phyloP scores from a whole-genome alignment of 2,329 filamentous ascomycete genomes.

The Colletotrichum neosansevieriae region DNA sequence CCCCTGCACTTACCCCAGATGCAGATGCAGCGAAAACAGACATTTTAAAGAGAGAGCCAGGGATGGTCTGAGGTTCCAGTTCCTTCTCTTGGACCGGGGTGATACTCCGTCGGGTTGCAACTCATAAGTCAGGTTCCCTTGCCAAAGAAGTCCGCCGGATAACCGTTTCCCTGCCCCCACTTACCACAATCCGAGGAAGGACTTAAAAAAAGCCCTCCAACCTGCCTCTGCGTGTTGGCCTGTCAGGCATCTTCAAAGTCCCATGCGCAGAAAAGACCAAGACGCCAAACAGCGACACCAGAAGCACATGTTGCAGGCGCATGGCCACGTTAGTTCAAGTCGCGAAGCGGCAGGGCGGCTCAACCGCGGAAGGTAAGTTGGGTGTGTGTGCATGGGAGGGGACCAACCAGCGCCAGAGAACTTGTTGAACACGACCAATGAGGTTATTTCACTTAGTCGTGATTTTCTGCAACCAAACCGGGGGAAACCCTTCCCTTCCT shows the following conservation, averaged over 20 bases:
- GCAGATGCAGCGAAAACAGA: not conserved
- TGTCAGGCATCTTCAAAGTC: conserved; percentile 11
- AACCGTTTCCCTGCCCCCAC: conserved; percentile 3
- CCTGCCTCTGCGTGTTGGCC: conserved; percentile 2
- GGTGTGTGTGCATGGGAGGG: too few relatives aligned
- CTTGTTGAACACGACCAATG: conserved; percentile 11
- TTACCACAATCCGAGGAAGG: not conserved
- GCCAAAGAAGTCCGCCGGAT: not conserved
- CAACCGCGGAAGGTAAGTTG: not conserved
- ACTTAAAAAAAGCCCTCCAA: not conserved
- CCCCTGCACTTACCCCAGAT: conserved; percentile 16
- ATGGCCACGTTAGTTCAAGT: conserved; percentile 2
- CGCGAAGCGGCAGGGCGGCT: not conserved
- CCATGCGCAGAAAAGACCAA: not conserved
- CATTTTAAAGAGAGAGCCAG: not conserved
- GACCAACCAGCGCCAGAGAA: not conserved
- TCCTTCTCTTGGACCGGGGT: conserved; percentile 26
- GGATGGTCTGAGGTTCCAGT: conserved; percentile 9
- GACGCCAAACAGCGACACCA: not conserved
- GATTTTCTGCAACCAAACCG: conserved; percentile 8
- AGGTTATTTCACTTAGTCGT: conserved; percentile 36
- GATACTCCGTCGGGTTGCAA: not conserved
- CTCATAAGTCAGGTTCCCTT: not conserved
- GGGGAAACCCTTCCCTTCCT: too few relatives aligned
- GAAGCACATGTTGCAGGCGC: conserved; percentile 8